Evolutionary conservation across 176 grass and related monocot species (phyloP), one percentile per base, ranked within the genome.

Genomic region (Rhynchospora pubera): DNA sequence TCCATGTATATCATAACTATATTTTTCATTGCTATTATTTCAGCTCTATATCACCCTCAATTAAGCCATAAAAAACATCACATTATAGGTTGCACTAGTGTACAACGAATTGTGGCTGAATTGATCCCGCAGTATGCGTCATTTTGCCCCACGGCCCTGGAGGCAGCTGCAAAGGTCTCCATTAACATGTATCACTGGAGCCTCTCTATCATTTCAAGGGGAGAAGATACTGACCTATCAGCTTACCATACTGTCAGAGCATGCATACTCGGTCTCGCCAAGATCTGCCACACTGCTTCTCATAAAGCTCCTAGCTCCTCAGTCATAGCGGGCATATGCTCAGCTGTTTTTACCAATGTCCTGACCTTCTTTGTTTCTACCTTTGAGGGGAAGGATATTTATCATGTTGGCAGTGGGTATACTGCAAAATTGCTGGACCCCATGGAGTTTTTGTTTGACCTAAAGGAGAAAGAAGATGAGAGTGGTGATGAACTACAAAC

Each of bases 131-230:
- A 84, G n/a, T 94, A 94, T 89, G 88, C 88, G 15, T 88, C 87
- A 62, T 89, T 87, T 78, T 97, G 90, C 62, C 94, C 92, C 67
- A 97, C 94, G 61, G 94, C 94, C 83, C 83, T 97, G 9, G 92
- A 97, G 84, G 90, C 92, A 68, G 90, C 94, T 44, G 57, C 88
- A 72, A 97, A 92, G 86, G 92, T 97, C 69, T 86, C 90, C 10
- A 94, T 97, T 77, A 92, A 94, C 73, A 97, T 97, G 86, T 92
- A 94, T 81, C 94, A 89, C 83, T 84, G 83, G 83, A 97, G 85
- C 88, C 75, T 94, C 85, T 81, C 81, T 82, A 87, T 90, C 47
- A 79, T 97, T 87, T 81, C 82, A 63, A 91, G 48, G 87, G 81
- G 83, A 82, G 88, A 91, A 47, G 86, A 89, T 86, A 51, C 58